Percentiles rank a stretch among this genome's conserved stretches.
Evolutionary conservation across 352 stramenopile species (phyloP).

Genomic region (Thalassiosira exigua): DNA sequence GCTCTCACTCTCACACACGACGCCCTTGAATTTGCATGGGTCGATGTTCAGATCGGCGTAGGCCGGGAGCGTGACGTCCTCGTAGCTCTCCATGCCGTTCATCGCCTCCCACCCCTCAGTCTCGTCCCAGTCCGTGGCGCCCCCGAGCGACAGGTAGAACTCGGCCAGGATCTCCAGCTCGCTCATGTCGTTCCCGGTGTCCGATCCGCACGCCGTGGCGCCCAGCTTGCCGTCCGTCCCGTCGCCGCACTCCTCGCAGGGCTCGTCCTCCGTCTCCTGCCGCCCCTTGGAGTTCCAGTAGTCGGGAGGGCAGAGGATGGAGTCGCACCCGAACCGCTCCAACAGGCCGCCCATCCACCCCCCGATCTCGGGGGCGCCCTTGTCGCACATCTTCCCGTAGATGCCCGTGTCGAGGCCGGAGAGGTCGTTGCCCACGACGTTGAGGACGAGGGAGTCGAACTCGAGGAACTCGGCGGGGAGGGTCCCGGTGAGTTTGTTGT

Average conservation of each 20-base stretch:
- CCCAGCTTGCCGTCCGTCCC: constrained; percentile 44
- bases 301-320: constrained; percentile 76
- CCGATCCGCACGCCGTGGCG: constrained; percentile 33
- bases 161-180: constrained; percentile 66
- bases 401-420: constrained; percentile 49
- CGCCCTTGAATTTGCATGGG: constrained; percentile 50
- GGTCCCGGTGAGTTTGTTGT: constrained; percentile 72
- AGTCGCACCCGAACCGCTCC: constrained; percentile 73
- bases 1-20: constrained; percentile 41
- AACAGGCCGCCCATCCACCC: constrained; percentile 79
- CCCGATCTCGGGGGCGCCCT: constrained; percentile 22
- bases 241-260: constrained; percentile 62
- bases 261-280: constrained; percentile 51
- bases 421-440: constrained; percentile 80
- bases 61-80: constrained; percentile 54
- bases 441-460: constrained; percentile 72
- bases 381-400: constrained; percentile 57
- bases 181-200: not conserved
- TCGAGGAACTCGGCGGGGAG: constrained; percentile 57
- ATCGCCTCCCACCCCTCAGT: constrained; percentile 59
- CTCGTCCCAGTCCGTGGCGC: constrained; percentile 56
- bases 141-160: constrained; percentile 66
- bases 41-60: constrained; percentile 45
- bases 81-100: constrained; percentile 42
- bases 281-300: constrained; percentile 63